Conservation (phyloP, 495 filamentous ascomycete genomes). For the Podospora tetraspora region DNA sequence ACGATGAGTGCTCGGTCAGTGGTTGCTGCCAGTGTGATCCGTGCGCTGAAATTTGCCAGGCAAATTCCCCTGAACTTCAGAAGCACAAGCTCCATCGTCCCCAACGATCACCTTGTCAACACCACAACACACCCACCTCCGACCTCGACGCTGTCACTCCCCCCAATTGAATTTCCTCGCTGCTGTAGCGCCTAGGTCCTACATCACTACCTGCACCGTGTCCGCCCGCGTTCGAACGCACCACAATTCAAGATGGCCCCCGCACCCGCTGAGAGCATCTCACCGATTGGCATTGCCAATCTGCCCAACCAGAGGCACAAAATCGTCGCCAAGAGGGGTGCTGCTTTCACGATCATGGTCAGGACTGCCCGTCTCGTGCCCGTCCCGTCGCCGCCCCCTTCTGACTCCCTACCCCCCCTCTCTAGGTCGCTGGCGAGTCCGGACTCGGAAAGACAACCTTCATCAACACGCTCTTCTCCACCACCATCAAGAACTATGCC, state of each 20-base stretch:
- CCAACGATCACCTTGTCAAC: slow-evolving; percentile 22
- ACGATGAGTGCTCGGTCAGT: background rate
- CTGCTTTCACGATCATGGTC: slow-evolving; percentile 99
- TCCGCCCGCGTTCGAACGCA: slow-evolving; percentile 9
- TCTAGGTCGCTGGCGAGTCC: slow-evolving; percentile 95
- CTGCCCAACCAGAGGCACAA: slow-evolving; percentile 98
- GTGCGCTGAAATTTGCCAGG: slow-evolving; percentile 37
- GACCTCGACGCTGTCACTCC: slow-evolving; percentile 9
- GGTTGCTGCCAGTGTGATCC: slow-evolving; percentile 16
- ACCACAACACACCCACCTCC: slow-evolving; percentile 21
- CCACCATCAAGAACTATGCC: slow-evolving; percentile 99
- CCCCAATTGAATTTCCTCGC: slow-evolving; percentile 20
- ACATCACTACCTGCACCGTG: slow-evolving; percentile 12
- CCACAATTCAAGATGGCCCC: slow-evolving; percentile 58
- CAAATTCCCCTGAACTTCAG: slow-evolving; percentile 33
- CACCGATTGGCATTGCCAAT: slow-evolving; percentile 99
- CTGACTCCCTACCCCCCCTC: slow-evolving; percentile 1
- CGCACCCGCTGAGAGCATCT: slow-evolving; percentile 73
- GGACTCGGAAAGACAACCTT: slow-evolving; percentile 98
- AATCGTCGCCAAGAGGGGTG: slow-evolving; percentile 98
- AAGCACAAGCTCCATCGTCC: slow-evolving; percentile 28
- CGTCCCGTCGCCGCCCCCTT: background rate
- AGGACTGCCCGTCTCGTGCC: slow-evolving; percentile 13
- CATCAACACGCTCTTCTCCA: slow-evolving; percentile 99
- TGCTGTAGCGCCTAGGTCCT: slow-evolving; percentile 15